Evolutionary conservation across 306 rosid species (phyloP).

Genomic region (Dalbergia cochinchinensis): DNA sequence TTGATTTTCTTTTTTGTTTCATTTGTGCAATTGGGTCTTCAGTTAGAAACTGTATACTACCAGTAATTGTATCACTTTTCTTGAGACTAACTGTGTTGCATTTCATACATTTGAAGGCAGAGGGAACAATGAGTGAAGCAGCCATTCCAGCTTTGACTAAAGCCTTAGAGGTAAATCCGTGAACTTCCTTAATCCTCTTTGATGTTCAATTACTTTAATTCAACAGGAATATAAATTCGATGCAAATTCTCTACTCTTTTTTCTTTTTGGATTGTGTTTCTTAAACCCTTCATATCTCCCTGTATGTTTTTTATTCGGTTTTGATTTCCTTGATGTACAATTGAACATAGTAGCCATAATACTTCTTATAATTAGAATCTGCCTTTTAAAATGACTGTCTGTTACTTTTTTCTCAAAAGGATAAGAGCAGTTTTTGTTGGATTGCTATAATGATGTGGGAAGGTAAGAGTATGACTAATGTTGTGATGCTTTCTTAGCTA

Average conservation of each 20-base stretch:
- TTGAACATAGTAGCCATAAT: not conserved
- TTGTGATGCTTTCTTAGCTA: not conserved
- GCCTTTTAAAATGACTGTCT: not conserved
- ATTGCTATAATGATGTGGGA: constrained; percentile 3
- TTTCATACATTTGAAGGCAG: constrained; percentile 69
- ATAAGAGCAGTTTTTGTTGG: not conserved
- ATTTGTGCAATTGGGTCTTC: not conserved
- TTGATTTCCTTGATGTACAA: constrained; percentile 1
- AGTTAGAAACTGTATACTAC: not conserved
- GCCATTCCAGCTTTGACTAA: constrained; percentile 66
- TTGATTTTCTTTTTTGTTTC: not conserved
- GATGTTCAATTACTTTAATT: constrained; percentile 23
- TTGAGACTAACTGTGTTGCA: constrained; percentile 32
- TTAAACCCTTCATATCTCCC: constrained; percentile 12
- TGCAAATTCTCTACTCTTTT: not conserved
- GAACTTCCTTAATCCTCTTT: not conserved
- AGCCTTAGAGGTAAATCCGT: constrained; percentile 69
- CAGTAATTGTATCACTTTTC: constrained; percentile 24
- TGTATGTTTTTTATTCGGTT: not conserved
- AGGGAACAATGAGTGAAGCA: constrained; percentile 77
- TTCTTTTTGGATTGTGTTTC: not conserved
- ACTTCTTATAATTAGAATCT: not conserved
- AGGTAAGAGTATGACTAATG: not conserved
- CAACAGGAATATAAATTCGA: constrained; percentile 27
- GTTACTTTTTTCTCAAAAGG: not conserved